Conservation (phyloP, 352 stramenopile species). For the Globisporangium acanthophoron region DNA sequence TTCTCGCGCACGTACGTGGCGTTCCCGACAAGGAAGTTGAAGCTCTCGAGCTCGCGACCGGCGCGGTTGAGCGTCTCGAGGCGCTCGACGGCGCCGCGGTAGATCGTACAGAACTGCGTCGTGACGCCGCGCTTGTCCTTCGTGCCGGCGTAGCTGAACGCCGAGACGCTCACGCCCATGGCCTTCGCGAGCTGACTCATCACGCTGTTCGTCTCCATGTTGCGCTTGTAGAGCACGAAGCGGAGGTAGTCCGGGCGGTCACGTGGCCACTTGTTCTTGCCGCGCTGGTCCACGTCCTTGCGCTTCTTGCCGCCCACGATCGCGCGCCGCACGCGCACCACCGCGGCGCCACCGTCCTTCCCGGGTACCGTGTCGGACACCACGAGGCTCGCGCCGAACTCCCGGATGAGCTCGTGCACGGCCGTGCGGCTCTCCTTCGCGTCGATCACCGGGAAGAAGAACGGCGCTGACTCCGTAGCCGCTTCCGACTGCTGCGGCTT, state of each 20-base stretch:
- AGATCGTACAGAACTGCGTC: constrained; percentile 93
- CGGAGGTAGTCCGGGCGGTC: constrained; percentile 86
- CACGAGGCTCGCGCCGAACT: constrained; percentile 52
- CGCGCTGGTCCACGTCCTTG: constrained; percentile 70
- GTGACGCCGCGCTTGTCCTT: constrained; percentile 97
- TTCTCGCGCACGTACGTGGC: constrained; percentile 87
- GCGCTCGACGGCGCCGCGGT: constrained; percentile 67
- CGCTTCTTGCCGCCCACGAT: constrained; percentile 80
- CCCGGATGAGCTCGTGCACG: constrained; percentile 83
- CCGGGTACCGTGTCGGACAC: constrained; percentile 83
- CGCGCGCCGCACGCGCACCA: constrained; percentile 81
- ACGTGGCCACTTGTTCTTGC: constrained; percentile 45
- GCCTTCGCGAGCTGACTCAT: constrained; percentile 72
- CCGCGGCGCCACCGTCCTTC: constrained; percentile 24
- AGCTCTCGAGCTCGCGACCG: constrained; percentile 56
- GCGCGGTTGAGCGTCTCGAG: constrained; percentile 76
- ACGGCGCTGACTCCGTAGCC: constrained; percentile 22
- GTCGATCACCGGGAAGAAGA: constrained; percentile 69
- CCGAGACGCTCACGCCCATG: constrained; percentile 53
- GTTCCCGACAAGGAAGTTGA: constrained; percentile 92
- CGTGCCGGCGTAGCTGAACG: constrained; percentile 91
- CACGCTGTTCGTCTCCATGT: constrained; percentile 90
- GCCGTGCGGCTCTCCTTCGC: constrained; percentile 82
- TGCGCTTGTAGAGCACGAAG: constrained; percentile 97
- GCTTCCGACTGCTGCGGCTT: not conserved